A percentile compares a stretch with the other conserved stretches of the same genome.
These are phyloP conservation scores for Mucor saturninus DNA, from an alignment of 371 early-diverging fungal species.

Conservation along the genomic window DNA sequence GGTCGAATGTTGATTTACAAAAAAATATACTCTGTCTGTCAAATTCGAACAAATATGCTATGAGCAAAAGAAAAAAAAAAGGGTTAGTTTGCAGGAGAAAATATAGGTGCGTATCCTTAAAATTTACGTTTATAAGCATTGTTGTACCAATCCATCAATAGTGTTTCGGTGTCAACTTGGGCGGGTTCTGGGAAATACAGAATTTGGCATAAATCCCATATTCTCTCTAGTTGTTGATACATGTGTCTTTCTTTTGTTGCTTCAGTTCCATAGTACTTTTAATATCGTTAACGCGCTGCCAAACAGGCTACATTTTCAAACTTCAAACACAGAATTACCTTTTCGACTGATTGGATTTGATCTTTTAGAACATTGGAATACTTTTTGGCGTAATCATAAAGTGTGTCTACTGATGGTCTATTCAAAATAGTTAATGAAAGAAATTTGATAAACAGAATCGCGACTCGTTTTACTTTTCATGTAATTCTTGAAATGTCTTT, in stretches of 20 bases:
- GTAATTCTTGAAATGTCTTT: conserved; percentile 9
- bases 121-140: conserved; percentile 15
- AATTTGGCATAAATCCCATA: conserved; percentile 15
- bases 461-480: conserved; percentile 7
- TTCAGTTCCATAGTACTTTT: conserved; percentile 5
- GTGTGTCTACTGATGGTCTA: neutral
- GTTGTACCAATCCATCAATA: conserved; percentile 21
- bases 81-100: neutral
- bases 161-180: neutral
- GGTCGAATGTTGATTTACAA: neutral
- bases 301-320: too few species aligned
- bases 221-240: neutral
- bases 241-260: conserved; percentile 10
- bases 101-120: neutral
- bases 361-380: conserved; percentile 11
- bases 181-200: conserved; percentile 9
- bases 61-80: neutral
- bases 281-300: neutral
- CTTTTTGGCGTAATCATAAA: conserved; percentile 4
- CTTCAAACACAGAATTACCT: conserved; percentile 4
- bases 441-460: neutral
- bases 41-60: conserved; percentile 15
- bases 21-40: conserved; percentile 3
- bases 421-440: neutral
- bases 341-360: conserved; percentile 14